A percentile compares a stretch with the other conserved stretches of the same genome.
Conservation (phyloP, 2,329 filamentous ascomycete genomes). For the Diaporthe citriasiana region DNA sequence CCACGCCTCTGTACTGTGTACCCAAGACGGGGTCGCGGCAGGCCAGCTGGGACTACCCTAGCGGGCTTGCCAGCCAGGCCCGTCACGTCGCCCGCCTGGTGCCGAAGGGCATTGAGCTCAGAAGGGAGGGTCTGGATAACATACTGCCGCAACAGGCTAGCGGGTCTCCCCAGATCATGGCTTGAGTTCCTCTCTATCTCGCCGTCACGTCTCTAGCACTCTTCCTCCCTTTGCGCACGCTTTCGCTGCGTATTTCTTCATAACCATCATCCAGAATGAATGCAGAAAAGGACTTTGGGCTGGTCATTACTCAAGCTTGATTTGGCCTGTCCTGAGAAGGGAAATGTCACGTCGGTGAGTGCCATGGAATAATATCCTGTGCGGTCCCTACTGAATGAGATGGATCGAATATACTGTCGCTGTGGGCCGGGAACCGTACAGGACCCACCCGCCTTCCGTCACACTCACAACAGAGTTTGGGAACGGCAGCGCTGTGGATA, state of each 20-base stretch:
- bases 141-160: constrained; percentile 33
- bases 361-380: not conserved
- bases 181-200: not conserved
- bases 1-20: not conserved
- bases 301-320: not conserved
- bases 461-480: not conserved
- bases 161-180: not conserved
- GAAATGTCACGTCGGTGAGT: not conserved
- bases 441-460: constrained; percentile 28
- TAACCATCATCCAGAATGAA: not conserved
- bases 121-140: not conserved
- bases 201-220: not conserved
- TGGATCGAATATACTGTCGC: no score
- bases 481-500: constrained; percentile 25
- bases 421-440: constrained; percentile 11
- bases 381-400: not conserved
- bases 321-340: not conserved
- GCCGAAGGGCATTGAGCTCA: not conserved
- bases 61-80: constrained; percentile 7
- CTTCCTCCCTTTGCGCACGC: no score
- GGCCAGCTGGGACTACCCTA: constrained; percentile 8
- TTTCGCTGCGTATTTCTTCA: not conserved
- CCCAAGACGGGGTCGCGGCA: constrained; percentile 22
- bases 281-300: not conserved
- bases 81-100: constrained; percentile 7